phyloP scores from a whole-genome alignment of 2,329 filamentous ascomycete species.

The Fusarium acutatum region DNA sequence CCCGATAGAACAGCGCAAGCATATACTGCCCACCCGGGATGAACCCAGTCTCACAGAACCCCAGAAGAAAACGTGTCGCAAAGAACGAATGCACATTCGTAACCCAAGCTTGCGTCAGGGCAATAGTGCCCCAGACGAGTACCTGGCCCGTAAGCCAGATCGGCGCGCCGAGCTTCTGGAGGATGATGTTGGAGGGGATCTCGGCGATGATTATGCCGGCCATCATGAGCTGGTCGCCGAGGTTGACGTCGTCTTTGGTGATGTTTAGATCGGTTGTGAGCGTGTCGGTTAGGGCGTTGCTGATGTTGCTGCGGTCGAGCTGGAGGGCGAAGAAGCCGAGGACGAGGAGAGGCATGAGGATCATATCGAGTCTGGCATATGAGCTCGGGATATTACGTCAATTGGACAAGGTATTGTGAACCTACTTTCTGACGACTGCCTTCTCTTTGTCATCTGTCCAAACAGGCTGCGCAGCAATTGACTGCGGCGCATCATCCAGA shows the following conservation, averaged over 20 bases:
- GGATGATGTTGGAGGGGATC: conserved; percentile 33
- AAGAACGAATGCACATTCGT: conserved; percentile 21
- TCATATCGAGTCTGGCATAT: conserved; percentile 41
- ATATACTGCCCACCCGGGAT: conserved; percentile 31
- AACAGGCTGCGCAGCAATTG: not conserved
- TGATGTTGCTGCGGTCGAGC: conserved; percentile 48
- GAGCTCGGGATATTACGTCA: not conserved
- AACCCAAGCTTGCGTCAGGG: conserved; percentile 23
- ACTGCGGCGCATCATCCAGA: not conserved
- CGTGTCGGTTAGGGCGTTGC: conserved; percentile 59
- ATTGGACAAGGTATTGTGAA: no score
- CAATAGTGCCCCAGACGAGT: conserved; percentile 26
- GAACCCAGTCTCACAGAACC: conserved; percentile 23
- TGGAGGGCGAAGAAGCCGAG: conserved; percentile 58
- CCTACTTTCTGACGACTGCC: conserved; percentile 34
- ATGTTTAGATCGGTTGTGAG: conserved; percentile 57
- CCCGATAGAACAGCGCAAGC: conserved; percentile 20
- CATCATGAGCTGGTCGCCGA: conserved; percentile 57
- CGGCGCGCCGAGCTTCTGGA: conserved; percentile 26
- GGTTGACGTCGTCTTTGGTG: conserved; percentile 58
- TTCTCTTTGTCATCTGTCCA: conserved; percentile 27
- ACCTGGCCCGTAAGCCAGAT: conserved; percentile 33
- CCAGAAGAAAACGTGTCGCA: conserved; percentile 27
- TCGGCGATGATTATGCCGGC: conserved; percentile 58
- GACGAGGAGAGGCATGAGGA: conserved; percentile 56